Percentiles rank a stretch among this genome's conserved stretches.
These are phyloP conservation scores for Penicillium psychrosexuale DNA, from an alignment of 2,329 filamentous ascomycete species.

Conservation along the genomic window DNA sequence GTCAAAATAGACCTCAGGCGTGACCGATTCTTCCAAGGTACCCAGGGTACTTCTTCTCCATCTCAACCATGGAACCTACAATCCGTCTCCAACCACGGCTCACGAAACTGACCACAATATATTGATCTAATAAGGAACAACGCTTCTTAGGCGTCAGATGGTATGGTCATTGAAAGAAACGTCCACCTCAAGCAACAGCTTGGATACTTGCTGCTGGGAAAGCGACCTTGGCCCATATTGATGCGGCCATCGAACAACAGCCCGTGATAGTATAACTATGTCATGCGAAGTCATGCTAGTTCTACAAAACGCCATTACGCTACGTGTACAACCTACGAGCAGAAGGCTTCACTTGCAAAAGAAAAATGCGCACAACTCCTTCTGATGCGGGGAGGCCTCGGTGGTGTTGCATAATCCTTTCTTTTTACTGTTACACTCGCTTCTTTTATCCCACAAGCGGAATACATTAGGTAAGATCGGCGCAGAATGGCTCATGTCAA, in stretches of 20 bases:
- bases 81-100: too few species aligned
- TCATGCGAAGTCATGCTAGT: background rate
- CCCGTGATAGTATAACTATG: background rate
- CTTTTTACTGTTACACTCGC: background rate
- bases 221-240: background rate
- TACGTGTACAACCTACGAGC: background rate
- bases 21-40: too few species aligned
- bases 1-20: too few species aligned
- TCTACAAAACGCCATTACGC: background rate
- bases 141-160: too few species aligned
- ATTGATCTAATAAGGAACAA: too few species aligned
- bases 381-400: background rate
- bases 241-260: background rate
- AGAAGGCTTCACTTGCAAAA: background rate
- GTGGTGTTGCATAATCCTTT: background rate
- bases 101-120: too few species aligned
- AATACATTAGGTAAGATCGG: background rate
- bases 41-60: too few species aligned
- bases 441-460: background rate
- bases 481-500: background rate
- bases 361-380: background rate
- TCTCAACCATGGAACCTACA: too few species aligned
- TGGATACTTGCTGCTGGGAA: too few species aligned
- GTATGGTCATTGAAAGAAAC: too few species aligned
- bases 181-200: too few species aligned